A percentile compares a stretch with the other conserved stretches of the same genome.
phyloP scores from a whole-genome alignment of 2,329 filamentous ascomycete species.

The Pseudonectria foliicola region DNA sequence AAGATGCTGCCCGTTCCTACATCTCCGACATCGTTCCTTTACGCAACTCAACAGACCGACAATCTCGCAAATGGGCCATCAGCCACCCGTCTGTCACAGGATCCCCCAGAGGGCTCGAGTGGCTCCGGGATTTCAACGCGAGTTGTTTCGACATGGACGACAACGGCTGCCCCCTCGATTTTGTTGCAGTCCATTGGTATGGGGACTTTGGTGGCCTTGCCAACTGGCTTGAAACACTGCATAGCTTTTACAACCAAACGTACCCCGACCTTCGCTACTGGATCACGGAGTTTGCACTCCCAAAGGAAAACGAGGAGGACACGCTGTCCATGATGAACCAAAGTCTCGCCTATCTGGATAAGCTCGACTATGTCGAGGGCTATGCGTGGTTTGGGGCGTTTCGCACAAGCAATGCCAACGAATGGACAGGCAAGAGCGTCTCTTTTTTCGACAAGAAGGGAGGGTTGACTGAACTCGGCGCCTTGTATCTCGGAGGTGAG shows the following conservation, averaged over 20 bases:
- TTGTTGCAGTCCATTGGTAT: slow-evolving; percentile 36
- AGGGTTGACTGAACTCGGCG: slow-evolving; percentile 31
- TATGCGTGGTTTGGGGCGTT: slow-evolving; percentile 38
- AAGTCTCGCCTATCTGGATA: slow-evolving; percentile 29
- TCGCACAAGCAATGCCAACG: slow-evolving; percentile 29
- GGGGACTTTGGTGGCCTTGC: slow-evolving; percentile 29
- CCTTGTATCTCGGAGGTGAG: slow-evolving; percentile 32
- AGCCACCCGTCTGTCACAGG: slow-evolving; percentile 36
- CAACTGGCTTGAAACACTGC: slow-evolving; percentile 29
- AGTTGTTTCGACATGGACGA: slow-evolving; percentile 33
- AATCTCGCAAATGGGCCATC: slow-evolving; percentile 27
- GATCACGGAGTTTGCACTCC: slow-evolving; percentile 35
- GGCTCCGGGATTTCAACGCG: slow-evolving; percentile 33
- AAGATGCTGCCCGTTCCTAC: slow-evolving; percentile 32
- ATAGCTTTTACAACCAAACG: slow-evolving; percentile 27
- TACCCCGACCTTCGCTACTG: slow-evolving; percentile 22
- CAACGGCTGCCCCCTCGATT: slow-evolving; percentile 32
- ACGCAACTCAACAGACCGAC: slow-evolving; percentile 13
- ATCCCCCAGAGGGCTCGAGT: slow-evolving; percentile 30
- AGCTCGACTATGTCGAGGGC: slow-evolving; percentile 24
- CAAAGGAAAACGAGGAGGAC: slow-evolving; percentile 25
- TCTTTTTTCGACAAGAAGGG: slow-evolving; percentile 31
- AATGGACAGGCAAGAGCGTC: slow-evolving; percentile 32
- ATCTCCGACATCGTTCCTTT: slow-evolving; percentile 30
- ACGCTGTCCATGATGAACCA: slow-evolving; percentile 35